These are phyloP conservation scores for Kluyveromyces wickerhamii DNA, from an alignment of 805 yeast species.

Conservation along the genomic window DNA sequence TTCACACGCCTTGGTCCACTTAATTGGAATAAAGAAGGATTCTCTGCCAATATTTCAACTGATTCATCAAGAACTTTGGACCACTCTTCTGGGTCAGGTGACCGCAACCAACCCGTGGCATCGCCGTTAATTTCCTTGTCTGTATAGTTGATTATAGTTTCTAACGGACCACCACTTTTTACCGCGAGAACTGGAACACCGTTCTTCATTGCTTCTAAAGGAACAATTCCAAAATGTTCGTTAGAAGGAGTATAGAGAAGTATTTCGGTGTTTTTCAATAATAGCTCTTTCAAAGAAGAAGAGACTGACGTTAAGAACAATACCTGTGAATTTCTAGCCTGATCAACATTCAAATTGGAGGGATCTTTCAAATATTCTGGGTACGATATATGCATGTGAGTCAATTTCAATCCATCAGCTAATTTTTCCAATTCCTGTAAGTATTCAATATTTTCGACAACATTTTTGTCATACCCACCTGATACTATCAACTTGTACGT, in stretches of 20 bases:
- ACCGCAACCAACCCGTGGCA: constrained; percentile 61
- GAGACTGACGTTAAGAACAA: constrained; percentile 78
- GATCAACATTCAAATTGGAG: constrained; percentile 23
- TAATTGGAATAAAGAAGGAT: constrained; percentile 13
- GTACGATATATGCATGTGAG: constrained; percentile 36
- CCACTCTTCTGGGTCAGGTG: constrained; percentile 47
- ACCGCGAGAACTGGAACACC: constrained; percentile 82
- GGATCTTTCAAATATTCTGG: constrained; percentile 19
- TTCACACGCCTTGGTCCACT: constrained; percentile 29
- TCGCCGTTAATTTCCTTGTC: constrained; percentile 21
- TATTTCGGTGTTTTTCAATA: constrained; percentile 49
- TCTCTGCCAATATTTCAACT: constrained; percentile 20
- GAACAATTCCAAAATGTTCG: constrained; percentile 98
- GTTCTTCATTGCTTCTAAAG: constrained; percentile 85
- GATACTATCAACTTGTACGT: constrained; percentile 57
- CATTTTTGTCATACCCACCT: constrained; percentile 84
- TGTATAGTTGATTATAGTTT: constrained; percentile 41
- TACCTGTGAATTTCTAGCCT: constrained; percentile 35
- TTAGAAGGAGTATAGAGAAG: constrained; percentile 81
- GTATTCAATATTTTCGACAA: constrained; percentile 67
- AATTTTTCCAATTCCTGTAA: constrained; percentile 49
- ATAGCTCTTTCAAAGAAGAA: constrained; percentile 51
- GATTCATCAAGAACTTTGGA: constrained; percentile 39
- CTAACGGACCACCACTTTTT: constrained; percentile 88
- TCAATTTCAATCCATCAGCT: constrained; percentile 39